A percentile compares a stretch with the other conserved stretches of the same genome.
Evolutionary conservation across 257 asterid genomes (phyloP).

Genomic region (Solanum sitiens): DNA sequence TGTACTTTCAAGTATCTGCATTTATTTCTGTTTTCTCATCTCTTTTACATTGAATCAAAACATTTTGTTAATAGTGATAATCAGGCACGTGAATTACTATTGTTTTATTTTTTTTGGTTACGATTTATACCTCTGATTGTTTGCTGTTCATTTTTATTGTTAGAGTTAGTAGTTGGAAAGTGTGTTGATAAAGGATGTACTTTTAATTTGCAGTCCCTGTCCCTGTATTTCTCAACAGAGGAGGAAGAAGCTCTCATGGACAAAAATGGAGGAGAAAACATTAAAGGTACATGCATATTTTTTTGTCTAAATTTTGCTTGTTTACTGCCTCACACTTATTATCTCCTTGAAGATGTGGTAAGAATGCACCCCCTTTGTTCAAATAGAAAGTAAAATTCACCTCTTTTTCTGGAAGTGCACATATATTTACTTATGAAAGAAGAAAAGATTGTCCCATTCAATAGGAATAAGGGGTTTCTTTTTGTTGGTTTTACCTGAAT

Average conservation of each 20-base stretch:
- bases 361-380: not conserved
- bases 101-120: not conserved
- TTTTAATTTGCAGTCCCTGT: conserved; percentile 26
- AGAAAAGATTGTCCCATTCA: not conserved
- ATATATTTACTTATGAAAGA: not conserved
- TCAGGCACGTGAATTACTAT: not conserved
- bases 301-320: not conserved
- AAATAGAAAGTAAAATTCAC: not conserved
- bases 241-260: conserved; percentile 40
- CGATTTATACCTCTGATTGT: not conserved
- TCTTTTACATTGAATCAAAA: not conserved
- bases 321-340: not conserved
- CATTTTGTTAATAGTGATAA: not conserved
- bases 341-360: not conserved
- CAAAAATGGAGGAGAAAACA: conserved; percentile 43
- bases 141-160: not conserved
- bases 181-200: not conserved
- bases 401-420: not conserved
- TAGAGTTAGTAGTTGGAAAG: not conserved
- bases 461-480: not conserved
- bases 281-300: conserved; percentile 33
- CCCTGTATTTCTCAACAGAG: conserved; percentile 24
- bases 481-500: not conserved
- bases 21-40: not conserved
- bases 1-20: not conserved